Base-by-base conservation (phyloP, 2,329 filamentous ascomycete genomes). In the Penicillium sp. region DNA sequence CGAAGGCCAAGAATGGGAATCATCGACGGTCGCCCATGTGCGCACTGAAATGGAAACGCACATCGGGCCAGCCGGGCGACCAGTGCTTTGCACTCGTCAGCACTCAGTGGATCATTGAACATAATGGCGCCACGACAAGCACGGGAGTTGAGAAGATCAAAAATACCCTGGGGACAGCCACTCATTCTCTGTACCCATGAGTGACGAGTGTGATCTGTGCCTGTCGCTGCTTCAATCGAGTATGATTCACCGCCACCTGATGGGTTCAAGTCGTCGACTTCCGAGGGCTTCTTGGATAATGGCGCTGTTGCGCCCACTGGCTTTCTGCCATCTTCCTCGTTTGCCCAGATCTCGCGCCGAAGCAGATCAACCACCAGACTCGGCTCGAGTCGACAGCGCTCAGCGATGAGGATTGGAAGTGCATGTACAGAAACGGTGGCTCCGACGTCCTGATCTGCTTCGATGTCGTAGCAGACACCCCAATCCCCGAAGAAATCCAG, bases 371-470 rank as follows among this genome's bases (percentile, higher is more conserved):
- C 79, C 1, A 91, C 68, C 1, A 95, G 64, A 5, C 77, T 75
- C 0, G 88, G 86, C 39, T 94, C 83, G 4, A 75, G 59, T 25
- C 77, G 77, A 61, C 89, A 95, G 31, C 90, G 78, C 56, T 94
- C 87, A 0, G 78, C 67, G 33, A 97, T 89, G 19, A 77, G 76
- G 0, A 78, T 74, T 0, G 91, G 91, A 0, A 97, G 71, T 2
- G 72, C 67, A 1, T 63, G 68, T 0, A 93, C 71, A 0, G 61
- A 63, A 2, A 87, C 47, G 4, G 37, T 44, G 2, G 38, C 40
- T 11, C 44, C 39, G 19, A 43, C 45, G 18, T 16, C 40, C 26
- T 43, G 15, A 5, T 41, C 39, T 15, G 45, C 23, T 18, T 51
- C 41, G 2, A 80, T 41, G n/a, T 77, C 71, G 58, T 85, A 88